Percentiles rank a stretch among this genome's conserved stretches.
phyloP scores from a whole-genome alignment of 306 rosid species.

The Senna siamea region DNA sequence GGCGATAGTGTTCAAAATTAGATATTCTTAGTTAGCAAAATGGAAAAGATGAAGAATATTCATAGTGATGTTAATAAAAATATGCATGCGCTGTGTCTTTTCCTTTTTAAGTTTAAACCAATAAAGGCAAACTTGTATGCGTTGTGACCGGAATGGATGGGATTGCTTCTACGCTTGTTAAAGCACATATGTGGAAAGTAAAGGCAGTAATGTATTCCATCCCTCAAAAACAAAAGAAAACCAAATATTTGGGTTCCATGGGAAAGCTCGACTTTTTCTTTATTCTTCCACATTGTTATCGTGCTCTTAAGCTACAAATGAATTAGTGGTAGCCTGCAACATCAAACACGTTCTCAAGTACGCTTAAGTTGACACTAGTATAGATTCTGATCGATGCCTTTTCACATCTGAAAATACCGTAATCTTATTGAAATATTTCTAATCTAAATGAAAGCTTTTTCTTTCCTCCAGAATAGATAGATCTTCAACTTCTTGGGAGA shows the following conservation, averaged over 20 bases:
- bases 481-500: too few species aligned
- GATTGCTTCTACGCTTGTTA: conserved; percentile 11
- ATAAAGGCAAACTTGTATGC: neutral
- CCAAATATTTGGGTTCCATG: neutral
- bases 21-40: too few species aligned
- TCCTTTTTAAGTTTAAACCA: neutral
- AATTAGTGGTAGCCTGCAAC: too few species aligned
- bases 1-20: neutral
- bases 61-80: neutral
- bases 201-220: conserved; percentile 1
- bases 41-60: neutral
- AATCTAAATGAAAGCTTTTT: neutral
- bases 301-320: too few species aligned
- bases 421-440: too few species aligned
- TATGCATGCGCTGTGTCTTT: neutral
- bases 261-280: too few species aligned
- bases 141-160: neutral
- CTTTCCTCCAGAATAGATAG: neutral
- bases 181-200: neutral
- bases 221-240: neutral
- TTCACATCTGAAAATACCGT: too few species aligned
- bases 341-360: too few species aligned
- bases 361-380: too few species aligned
- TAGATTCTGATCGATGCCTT: too few species aligned
- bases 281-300: too few species aligned